Percentiles rank a stretch among this genome's conserved stretches.
Evolutionary conservation across 2,329 filamentous ascomycete species (phyloP).

Genomic region (Lasiodiplodia hormozganensis): DNA sequence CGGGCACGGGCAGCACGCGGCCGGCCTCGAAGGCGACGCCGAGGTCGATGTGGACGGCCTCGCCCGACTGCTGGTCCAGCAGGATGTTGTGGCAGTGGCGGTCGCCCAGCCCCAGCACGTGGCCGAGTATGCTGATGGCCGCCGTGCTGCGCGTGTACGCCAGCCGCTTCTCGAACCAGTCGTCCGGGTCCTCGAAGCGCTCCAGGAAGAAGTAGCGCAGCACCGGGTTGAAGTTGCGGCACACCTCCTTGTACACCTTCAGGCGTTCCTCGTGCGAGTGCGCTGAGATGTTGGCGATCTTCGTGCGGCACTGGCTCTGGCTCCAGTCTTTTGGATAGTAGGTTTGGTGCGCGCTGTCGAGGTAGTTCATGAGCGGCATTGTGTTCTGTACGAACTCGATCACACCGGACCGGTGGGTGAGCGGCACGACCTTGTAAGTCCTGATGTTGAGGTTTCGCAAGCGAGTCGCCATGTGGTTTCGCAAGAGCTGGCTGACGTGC

Average conservation of each 20-base stretch:
- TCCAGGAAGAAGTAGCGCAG: slow-evolving; percentile 98
- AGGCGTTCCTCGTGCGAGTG: slow-evolving; percentile 75
- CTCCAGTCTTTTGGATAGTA: slow-evolving; percentile 88
- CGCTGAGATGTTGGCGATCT: slow-evolving; percentile 76
- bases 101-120: slow-evolving; percentile 91
- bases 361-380: slow-evolving; percentile 86
- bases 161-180: slow-evolving; percentile 89
- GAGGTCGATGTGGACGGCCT: slow-evolving; percentile 96
- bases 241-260: slow-evolving; percentile 77
- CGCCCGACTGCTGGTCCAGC: slow-evolving; percentile 85
- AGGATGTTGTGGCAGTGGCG: slow-evolving; percentile 97
- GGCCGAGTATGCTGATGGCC: slow-evolving; percentile 92
- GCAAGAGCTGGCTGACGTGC: slow-evolving; percentile 88
- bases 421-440: slow-evolving; percentile 94
- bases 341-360: slow-evolving; percentile 86
- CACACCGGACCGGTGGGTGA: slow-evolving; percentile 83
- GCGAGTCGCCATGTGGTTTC: slow-evolving; percentile 83
- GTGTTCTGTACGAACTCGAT: slow-evolving; percentile 98
- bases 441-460: slow-evolving; percentile 89
- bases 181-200: slow-evolving; percentile 88
- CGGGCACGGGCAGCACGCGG: slow-evolving; percentile 90
- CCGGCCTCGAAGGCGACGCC: slow-evolving; percentile 98
- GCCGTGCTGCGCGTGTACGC: slow-evolving; percentile 94
- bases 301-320: slow-evolving; percentile 75
- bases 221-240: slow-evolving; percentile 85